Evolutionary conservation across 2,329 filamentous ascomycete genomes (phyloP).

Genomic region (Sarocladiaceae sp.): DNA sequence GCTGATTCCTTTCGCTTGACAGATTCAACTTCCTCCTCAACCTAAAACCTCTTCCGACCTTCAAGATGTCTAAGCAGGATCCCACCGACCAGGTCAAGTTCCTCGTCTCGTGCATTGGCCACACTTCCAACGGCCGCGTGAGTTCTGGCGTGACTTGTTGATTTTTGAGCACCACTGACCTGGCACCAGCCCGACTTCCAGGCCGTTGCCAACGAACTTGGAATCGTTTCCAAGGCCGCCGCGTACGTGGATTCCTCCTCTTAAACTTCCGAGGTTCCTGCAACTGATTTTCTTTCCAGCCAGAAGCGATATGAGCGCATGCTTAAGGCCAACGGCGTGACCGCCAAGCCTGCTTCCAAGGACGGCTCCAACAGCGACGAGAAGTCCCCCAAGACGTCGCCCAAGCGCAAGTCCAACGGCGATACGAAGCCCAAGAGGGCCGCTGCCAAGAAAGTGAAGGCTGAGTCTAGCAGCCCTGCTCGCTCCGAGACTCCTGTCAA

Average conservation of each 20-base stretch:
- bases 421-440: slow-evolving; percentile 17
- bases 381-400: slow-evolving; percentile 14
- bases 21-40: neutral
- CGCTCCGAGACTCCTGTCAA: slow-evolving; percentile 4
- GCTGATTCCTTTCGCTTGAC: neutral
- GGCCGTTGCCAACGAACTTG: slow-evolving; percentile 59
- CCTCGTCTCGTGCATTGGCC: slow-evolving; percentile 60
- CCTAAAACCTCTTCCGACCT: neutral
- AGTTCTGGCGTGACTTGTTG: slow-evolving; percentile 14
- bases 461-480: neutral
- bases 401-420: slow-evolving; percentile 26
- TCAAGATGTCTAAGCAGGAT: slow-evolving; percentile 18
- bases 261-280: too few relatives aligned
- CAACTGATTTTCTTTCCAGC: slow-evolving; percentile 30
- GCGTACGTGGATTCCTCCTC: slow-evolving; percentile 55
- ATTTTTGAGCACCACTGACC: neutral
- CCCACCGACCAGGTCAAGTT: slow-evolving; percentile 59
- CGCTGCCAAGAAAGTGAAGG: slow-evolving; percentile 20
- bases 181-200: slow-evolving; percentile 56
- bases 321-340: slow-evolving; percentile 54
- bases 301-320: slow-evolving; percentile 66
- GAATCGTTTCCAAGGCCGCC: slow-evolving; percentile 61
- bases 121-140: slow-evolving; percentile 58
- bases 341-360: slow-evolving; percentile 15
- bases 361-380: slow-evolving; percentile 11